A percentile compares a stretch with the other conserved stretches of the same genome.
phyloP scores from a whole-genome alignment of 306 rosid genomes.

The Fragaria nilgerrensis region DNA sequence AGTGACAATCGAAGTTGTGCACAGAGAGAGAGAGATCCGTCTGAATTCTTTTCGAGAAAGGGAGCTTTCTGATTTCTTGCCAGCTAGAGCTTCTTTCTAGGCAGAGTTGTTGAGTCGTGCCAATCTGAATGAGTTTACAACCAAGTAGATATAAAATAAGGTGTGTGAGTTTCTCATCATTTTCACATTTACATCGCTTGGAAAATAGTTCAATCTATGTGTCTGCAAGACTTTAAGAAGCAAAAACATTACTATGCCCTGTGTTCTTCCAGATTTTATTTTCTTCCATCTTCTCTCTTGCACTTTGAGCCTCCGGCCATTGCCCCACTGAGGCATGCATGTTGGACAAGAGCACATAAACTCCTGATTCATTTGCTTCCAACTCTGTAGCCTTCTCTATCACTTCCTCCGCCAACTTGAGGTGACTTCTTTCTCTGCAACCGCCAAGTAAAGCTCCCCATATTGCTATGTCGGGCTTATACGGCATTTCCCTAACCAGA shows the following conservation, averaged over 20 bases:
- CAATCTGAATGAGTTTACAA: neutral
- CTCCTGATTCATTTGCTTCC: conserved; percentile 20
- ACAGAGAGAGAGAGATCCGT: neutral
- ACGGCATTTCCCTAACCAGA: conserved; percentile 16
- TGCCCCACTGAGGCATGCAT: conserved; percentile 29
- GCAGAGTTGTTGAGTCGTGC: neutral
- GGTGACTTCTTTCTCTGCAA: conserved; percentile 20
- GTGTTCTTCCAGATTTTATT: conserved; percentile 18
- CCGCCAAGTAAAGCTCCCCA: conserved; percentile 35
- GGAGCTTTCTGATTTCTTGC: neutral
- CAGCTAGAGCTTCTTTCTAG: no score
- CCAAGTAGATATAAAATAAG: neutral
- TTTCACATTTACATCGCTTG: neutral
- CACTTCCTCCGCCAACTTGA: conserved; percentile 25
- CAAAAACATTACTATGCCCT: conserved; percentile 17
- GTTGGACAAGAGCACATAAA: conserved; percentile 26
- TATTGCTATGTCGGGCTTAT: conserved; percentile 26
- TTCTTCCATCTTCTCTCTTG: conserved; percentile 27
- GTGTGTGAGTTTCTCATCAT: neutral
- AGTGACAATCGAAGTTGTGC: neutral
- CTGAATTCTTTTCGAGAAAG: neutral
- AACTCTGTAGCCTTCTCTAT: conserved; percentile 13
- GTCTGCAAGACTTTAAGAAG: neutral
- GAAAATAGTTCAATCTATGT: neutral
- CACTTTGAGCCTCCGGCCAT: conserved; percentile 28